These are phyloP conservation scores for Aegilops speltoides DNA, from an alignment of 176 grass and related monocot genomes.

Conservation along the genomic window DNA sequence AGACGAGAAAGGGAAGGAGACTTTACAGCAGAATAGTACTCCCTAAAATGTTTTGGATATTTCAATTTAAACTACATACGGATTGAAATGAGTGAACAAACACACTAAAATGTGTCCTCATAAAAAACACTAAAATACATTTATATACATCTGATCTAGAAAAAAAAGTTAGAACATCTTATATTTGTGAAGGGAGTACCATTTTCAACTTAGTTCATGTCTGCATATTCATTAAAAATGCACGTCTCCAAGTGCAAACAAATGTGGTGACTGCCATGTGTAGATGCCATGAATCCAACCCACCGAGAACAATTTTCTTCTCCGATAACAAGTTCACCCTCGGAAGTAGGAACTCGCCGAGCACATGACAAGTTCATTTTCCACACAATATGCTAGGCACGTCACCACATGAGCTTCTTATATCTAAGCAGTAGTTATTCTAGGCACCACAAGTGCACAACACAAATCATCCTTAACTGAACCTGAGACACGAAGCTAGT, in stretches of 20 bases:
- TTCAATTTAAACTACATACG: too few species aligned
- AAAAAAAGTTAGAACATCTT: too few species aligned
- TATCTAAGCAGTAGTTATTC: background rate
- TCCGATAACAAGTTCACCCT: background rate
- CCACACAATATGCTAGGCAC: background rate
- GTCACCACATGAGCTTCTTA: background rate
- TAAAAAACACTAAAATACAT: too few species aligned
- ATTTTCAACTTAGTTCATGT: too few species aligned
- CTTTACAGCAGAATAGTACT: too few species aligned
- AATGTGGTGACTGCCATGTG: background rate
- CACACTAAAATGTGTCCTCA: too few species aligned
- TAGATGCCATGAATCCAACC: background rate
- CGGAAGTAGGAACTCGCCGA: background rate
- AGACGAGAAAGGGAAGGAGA: too few species aligned
- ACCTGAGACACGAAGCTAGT: background rate
- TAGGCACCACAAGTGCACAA: background rate
- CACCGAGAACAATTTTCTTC: background rate
- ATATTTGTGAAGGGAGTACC: too few species aligned
- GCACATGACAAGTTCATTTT: background rate
- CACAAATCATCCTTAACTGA: background rate
- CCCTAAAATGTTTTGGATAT: too few species aligned
- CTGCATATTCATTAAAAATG: too few species aligned
- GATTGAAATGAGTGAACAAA: too few species aligned
- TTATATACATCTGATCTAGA: too few species aligned
- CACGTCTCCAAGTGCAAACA: background rate